Conservation (phyloP, 164 flowering plant species). For the Buxus sempervirens region DNA sequence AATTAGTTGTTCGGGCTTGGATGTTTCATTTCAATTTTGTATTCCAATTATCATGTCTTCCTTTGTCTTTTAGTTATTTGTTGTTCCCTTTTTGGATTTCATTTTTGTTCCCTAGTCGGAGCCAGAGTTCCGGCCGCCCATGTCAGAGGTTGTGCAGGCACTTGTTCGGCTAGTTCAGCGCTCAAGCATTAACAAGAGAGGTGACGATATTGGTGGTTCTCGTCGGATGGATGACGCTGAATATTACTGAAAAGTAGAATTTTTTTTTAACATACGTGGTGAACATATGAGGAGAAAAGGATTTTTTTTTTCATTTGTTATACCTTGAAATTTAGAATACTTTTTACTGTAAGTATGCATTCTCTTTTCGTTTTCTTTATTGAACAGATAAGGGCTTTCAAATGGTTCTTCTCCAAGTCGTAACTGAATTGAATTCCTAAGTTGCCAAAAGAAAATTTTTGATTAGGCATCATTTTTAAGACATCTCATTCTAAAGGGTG, state of each 20-base stretch:
- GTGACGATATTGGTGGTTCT: constrained; percentile 33
- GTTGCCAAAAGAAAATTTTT: no score
- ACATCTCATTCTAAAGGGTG: no score
- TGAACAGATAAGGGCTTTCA: no score
- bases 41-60: no score
- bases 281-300: background rate
- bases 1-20: no score
- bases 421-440: no score
- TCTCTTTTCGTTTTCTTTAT: no score
- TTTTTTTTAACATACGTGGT: background rate
- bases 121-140: constrained; percentile 81
- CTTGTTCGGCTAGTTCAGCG: constrained; percentile 58
- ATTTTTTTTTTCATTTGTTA: background rate
- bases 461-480: no score
- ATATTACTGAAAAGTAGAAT: constrained; percentile 3
- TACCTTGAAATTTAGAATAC: constrained; percentile 4
- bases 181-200: constrained; percentile 55
- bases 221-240: constrained; percentile 15
- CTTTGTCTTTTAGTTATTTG: background rate
- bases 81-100: background rate
- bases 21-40: no score
- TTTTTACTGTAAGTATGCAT: background rate
- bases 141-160: constrained; percentile 82
- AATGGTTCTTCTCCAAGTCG: no score
- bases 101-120: constrained; percentile 40